A percentile compares a stretch with the other conserved stretches of the same genome.
These are phyloP conservation scores for Tremella mesenterica DNA, from an alignment of 768 basidiomycete genomes.

Conservation along the genomic window DNA sequence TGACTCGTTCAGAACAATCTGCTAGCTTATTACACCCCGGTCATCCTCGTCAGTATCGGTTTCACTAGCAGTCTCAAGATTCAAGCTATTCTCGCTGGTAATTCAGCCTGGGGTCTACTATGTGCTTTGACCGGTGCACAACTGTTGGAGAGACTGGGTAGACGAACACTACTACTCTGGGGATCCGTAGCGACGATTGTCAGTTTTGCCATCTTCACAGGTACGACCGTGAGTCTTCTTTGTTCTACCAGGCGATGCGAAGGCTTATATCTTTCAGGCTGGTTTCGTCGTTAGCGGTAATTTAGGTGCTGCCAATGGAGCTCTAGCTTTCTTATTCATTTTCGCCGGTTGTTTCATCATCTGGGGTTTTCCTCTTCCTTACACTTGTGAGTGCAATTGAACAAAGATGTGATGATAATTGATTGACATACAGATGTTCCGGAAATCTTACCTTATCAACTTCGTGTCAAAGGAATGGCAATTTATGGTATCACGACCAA, in stretches of 20 bases:
- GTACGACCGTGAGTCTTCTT: conserved; percentile 8
- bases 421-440: conserved; percentile 22
- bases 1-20: conserved; percentile 1
- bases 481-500: conserved; percentile 14
- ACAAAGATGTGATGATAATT: not conserved
- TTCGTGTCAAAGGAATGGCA: conserved; percentile 21
- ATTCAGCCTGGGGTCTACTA: conserved; percentile 49
- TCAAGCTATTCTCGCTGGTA: conserved; percentile 50
- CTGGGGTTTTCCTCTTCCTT: not conserved
- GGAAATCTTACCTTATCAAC: conserved; percentile 19
- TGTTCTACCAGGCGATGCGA: not conserved
- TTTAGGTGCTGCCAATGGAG: not conserved
- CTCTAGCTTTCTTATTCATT: not conserved
- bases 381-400: not conserved
- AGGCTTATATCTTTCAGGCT: not conserved
- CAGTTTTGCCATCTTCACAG: conserved; percentile 13
- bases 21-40: conserved; percentile 31
- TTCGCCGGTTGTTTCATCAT: not conserved
- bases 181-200: conserved; percentile 9
- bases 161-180: conserved; percentile 15
- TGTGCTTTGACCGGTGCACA: conserved; percentile 7
- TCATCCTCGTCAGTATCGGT: conserved; percentile 57
- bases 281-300: not conserved
- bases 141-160: conserved; percentile 10
- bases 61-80: conserved; percentile 56